phyloP scores from a whole-genome alignment of 2,329 filamentous ascomycete genomes.

The Phialophora macrospora region DNA sequence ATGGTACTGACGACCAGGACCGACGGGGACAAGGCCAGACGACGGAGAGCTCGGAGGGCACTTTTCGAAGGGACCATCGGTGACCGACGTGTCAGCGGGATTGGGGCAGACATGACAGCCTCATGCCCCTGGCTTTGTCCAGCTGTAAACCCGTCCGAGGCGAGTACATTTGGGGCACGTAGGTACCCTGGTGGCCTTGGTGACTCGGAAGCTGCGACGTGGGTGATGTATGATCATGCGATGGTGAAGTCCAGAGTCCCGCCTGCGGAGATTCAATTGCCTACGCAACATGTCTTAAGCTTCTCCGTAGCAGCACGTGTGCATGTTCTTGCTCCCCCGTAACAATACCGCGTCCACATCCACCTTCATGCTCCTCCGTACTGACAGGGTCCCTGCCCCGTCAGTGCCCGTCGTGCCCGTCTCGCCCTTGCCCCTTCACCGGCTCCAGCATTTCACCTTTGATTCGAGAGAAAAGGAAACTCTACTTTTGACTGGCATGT shows the following conservation, averaged over 20 bases:
- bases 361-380: neutral
- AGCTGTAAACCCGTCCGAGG: neutral
- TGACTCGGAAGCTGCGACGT: neutral
- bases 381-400: neutral
- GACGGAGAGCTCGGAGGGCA: conserved; percentile 50
- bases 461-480: neutral
- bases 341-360: neutral
- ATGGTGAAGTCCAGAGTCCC: neutral
- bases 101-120: conserved; percentile 18
- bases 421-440: too few species aligned
- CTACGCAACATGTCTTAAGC: neutral
- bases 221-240: neutral
- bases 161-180: neutral
- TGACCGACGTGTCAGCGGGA: conserved; percentile 5
- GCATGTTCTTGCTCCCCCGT: neutral
- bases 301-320: neutral
- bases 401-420: too few species aligned
- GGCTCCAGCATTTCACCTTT: too few species aligned
- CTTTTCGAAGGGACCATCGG: conserved; percentile 49
- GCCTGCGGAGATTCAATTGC: conserved; percentile 3
- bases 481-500: neutral
- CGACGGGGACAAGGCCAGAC: conserved; percentile 43
- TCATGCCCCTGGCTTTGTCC: conserved; percentile 1
- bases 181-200: neutral
- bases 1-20: conserved; percentile 41